Evolutionary conservation across 2,329 filamentous ascomycete species (phyloP), one percentile per base, ranked within the genome.

Genomic region (Microdochium paspali): DNA sequence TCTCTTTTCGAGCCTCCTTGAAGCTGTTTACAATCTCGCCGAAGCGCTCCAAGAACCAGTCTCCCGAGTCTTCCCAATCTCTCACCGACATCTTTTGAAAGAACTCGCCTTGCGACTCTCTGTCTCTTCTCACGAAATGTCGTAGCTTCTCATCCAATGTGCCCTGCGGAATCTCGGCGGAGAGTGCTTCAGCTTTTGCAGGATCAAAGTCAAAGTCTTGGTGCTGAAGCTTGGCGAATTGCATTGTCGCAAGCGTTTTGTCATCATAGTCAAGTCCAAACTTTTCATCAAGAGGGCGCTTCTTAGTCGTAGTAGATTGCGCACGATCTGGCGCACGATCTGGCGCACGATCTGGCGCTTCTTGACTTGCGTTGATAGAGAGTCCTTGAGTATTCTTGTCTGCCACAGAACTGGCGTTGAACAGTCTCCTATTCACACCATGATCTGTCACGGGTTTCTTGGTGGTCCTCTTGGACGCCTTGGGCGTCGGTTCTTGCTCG

Each of bases 121-220:
- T 67, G 46, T 61, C 63, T 50, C 71, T 71, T 57, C 70, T 45
- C 6, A 56, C 28, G 45, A 61, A 76, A 53, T 79, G 71, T 39
- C 68, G 61, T 12, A 82, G 65, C 50, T 73, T 75, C 10, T 72
- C 66, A 7, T 69, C 62, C 4, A 80, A 58, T 24, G 69, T 68
- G 30, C 66, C 67, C 49, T 63, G 57, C 51, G 57, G 65, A 51
- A 54, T 64, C 47, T 56, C 63, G 53, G 50, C 62, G 60, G 59
- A 61, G 31, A 54, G 64, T 44, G 55, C 59, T 47, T 68, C 62
- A n/a, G 66, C 66, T 46, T 70, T 69, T 44, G 74, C 66, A 3
- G 77, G 77, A 51, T 80, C 77, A 50, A 72, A 72, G 56, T 82
- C 78, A 51, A 82, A 82, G 1, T 70, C 66, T 53, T 82, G 73